Base-by-base conservation (phyloP, 768 basidiomycete species). In the Steccherinum ochraceum region DNA sequence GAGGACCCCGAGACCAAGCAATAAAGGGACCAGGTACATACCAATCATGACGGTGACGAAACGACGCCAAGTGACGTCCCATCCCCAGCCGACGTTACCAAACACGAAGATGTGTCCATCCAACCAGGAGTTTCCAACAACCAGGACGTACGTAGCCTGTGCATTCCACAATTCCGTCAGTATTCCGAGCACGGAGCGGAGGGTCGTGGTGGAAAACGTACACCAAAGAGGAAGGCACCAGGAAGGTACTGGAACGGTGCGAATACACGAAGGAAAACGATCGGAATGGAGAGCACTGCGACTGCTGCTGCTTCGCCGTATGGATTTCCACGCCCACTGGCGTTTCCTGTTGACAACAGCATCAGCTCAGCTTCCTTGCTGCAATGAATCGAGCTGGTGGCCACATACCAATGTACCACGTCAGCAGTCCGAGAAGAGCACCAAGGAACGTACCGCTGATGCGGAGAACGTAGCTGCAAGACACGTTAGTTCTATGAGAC, bases 91-190 rank as follows among this genome's bases (percentile, higher is more conserved):
- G 1, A 75, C 70, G 49, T 75, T 75, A 13, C 69, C 72, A 20
- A 73, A 61, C 23, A 75, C 63, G 1, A 61, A 56, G 2, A 76
- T 55, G 57, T 82, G 75, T 2, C 70, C 73, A 53, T 83, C 80
- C 39, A 81, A 69, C 78, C 78, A 82, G 0, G 75, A 74, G 58
- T 81, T 83, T 0, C 80, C 80, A 2, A 78, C 63, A 13, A 78
- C 66, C 18, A 81, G 69, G 5, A 66, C 61, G 45, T 71, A 67
- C 2, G 75, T 79, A 0, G 66, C 65, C 68, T 78, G 58, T 24
- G n/a, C n/a, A n/a, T n/a, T n/a, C 20, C 2, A 21, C 2, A 25
- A 19, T 19, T 40, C 21, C 13, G 20, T 18, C n/a, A 26, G 7
- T 13, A 21, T 12, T 48, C 27, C 12, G 12, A 19, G 45, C 44